These are phyloP conservation scores for Russula vinacea DNA, from an alignment of 768 basidiomycete genomes.

Conservation along the genomic window DNA sequence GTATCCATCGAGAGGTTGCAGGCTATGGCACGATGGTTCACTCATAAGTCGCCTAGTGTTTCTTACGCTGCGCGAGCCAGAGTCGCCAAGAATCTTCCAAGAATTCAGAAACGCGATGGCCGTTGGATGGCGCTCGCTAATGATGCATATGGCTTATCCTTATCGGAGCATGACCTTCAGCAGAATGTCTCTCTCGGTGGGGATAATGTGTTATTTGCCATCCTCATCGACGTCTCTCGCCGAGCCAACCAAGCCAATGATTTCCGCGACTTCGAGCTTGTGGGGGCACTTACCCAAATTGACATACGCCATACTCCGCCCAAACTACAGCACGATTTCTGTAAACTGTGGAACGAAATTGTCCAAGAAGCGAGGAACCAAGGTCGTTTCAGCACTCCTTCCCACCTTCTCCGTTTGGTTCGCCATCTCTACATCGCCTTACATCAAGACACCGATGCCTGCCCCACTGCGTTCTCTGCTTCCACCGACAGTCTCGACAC, in stretches of 20 bases:
- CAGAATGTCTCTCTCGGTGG: background rate
- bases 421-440: no score
- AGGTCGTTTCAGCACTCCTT: no score
- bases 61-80: background rate
- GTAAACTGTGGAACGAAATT: background rate
- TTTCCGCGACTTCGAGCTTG: no score
- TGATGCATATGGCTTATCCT: background rate
- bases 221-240: background rate
- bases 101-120: background rate
- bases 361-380: background rate
- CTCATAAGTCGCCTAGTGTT: background rate
- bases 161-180: background rate
- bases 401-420: no score
- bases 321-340: conserved; percentile 1
- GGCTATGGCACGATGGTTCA: background rate
- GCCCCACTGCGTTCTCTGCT: no score
- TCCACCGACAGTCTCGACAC: no score
- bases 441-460: no score
- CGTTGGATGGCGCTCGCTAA: background rate
- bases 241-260: background rate
- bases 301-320: background rate
- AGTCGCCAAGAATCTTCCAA: background rate
- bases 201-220: conserved; percentile 3
- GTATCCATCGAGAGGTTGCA: background rate
- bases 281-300: background rate